These are phyloP conservation scores for Didymella keratinophila DNA, from an alignment of 2,329 filamentous ascomycete species.

Conservation along the genomic window DNA sequence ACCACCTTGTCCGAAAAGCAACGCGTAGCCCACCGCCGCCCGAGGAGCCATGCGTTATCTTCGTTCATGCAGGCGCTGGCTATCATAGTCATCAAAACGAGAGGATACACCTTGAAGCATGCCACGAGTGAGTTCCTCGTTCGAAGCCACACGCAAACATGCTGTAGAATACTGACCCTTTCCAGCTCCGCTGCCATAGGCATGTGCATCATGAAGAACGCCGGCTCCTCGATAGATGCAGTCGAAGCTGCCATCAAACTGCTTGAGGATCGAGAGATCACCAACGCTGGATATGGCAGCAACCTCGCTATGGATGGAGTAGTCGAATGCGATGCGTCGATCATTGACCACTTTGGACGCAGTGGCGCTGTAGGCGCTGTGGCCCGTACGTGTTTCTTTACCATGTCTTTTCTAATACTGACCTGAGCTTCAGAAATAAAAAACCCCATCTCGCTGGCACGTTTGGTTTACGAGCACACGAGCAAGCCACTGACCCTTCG, in stretches of 20 bases:
- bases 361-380: constrained; percentile 94
- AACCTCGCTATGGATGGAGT: constrained; percentile 89
- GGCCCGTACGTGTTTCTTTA: constrained; percentile 68
- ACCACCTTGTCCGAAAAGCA: constrained; percentile 49
- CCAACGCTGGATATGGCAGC: constrained; percentile 95
- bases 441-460: constrained; percentile 89
- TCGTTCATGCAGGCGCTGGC: constrained; percentile 93
- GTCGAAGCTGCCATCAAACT: constrained; percentile 87
- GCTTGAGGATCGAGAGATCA: constrained; percentile 93
- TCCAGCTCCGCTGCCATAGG: constrained; percentile 79
- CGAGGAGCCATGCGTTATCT: constrained; percentile 75
- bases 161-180: constrained; percentile 19
- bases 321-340: constrained; percentile 93
- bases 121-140: constrained; percentile 74
- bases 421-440: constrained; percentile 71
- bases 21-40: constrained; percentile 47
- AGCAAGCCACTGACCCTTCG: constrained; percentile 80
- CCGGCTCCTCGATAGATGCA: constrained; percentile 83
- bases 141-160: neutral
- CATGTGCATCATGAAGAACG: constrained; percentile 81
- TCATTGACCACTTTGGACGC: constrained; percentile 88
- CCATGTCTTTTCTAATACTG: neutral
- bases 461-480: constrained; percentile 80
- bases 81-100: constrained; percentile 93
- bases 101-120: constrained; percentile 81